Base-by-base conservation (phyloP, 352 stramenopile species). In the Phytophthora chlamydospora region DNA sequence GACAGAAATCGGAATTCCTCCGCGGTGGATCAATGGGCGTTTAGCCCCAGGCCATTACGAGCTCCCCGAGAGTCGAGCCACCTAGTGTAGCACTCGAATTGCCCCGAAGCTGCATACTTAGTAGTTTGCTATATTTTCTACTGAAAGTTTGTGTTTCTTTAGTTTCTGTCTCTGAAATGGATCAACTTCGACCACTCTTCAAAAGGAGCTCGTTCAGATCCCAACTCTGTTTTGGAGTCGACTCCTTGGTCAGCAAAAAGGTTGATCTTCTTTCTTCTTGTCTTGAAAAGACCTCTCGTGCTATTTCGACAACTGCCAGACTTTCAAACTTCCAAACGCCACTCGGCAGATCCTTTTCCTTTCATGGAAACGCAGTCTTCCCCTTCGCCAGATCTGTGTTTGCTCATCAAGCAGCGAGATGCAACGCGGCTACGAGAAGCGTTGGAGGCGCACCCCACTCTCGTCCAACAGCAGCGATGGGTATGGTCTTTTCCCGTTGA, bases 401-500 rank as follows among this genome's bases (percentile, higher is more conserved):
- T 91, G 41, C 66, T 91, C 13, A 70, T 91, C 42, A 67, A 53
- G n/a, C 65, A 75, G 34, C 73, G 66, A 10, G 62, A 89, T 31
- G 39, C 74, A 4, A 54, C 56, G 6, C 68, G 57, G 4, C 61
- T 93, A 12, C 68, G 65, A 8, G 38, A 53, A 13, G 58, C 57
- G 24, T 64, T 90, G 11, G 61, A 70, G 5, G 52, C 69, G 6
- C 51, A 76, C 16, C 73, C 77, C 1, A 29, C 48, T 5, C 56
- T 86, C 5, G 41, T 93, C 0, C 52, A 58, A 16, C 77, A 79
- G 19, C 60, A 75, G n/a, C 78, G 84, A 69, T 93, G 84, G 84
- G 84, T 90, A 65, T 34, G 16, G 10, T 19, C 32, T 56, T 21
- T 10, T 31, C 44, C 9, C 4, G 38, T 44, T 38, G 9, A 44